Evolutionary conservation across 2,329 filamentous ascomycete species (phyloP), one percentile per base, ranked within the genome.

Genomic region (Escovopsis sp.): DNA sequence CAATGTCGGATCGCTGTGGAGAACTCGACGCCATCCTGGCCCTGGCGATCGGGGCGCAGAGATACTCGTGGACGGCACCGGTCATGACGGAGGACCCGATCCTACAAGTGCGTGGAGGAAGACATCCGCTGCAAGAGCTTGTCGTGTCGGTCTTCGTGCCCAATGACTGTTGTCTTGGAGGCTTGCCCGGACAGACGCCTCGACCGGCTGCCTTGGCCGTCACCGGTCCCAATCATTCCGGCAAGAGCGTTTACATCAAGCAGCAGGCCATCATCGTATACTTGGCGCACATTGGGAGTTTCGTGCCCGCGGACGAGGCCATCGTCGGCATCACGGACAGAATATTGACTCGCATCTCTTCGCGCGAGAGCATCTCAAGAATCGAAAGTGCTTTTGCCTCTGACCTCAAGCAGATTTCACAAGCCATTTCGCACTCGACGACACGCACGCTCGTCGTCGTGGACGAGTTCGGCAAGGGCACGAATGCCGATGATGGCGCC

Each of bases 161-260:
- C 1, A 98, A 98, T 43, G 70, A 85, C 52, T 86, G 83, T 16
- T 50, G 94, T 5, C 51, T 63, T 11, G 80, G 81, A 16, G 80
- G 81, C 26, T 29, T 25, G 8, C 25, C 28, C 11, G 15, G 33
- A 33, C 34, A 37, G 5, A n/a, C 42, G 14, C 31, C 35, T 3
- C 41, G 34, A 3, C 41, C 45, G 11, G 84, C 71, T 43, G 79
- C 85, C 58, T 53, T 94, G 11, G 61, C 94, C 5, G 57, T 98
- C 47, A 96, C 90, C 0, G 90, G 90, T 0, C 87, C 90, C 4
- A 98, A 98, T 47, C 92, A 90, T 53, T 96, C 90, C 0, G 90
- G 90, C 0, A 98, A 98, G 56, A 96, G 86, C 46, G 74, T 96
- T 0, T 96, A 94, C 55, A 68, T 96, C 51, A 98, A 93, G 55